Evolutionary conservation across 164 flowering plant species (phyloP).

Genomic region (Tinospora cordifolia): DNA sequence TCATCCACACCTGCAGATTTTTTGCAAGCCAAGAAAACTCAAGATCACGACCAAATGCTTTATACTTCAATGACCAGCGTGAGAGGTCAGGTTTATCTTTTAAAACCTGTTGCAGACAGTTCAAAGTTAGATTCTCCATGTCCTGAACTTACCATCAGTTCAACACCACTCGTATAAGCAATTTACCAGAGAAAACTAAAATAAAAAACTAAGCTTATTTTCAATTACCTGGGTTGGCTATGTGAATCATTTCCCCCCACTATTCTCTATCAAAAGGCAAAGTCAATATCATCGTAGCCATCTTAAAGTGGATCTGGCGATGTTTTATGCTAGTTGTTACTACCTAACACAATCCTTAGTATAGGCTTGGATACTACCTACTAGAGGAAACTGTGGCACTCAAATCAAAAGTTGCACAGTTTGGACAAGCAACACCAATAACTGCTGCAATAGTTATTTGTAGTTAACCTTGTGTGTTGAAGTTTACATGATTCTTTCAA

Average conservation of each 20-base stretch:
- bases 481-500: too few relatives aligned
- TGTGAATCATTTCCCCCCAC: too few relatives aligned
- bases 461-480: too few relatives aligned
- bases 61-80: constrained; percentile 77
- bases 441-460: neutral
- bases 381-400: neutral
- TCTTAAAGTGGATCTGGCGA: too few relatives aligned
- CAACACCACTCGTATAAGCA: neutral
- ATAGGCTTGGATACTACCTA: too few relatives aligned
- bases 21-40: constrained; percentile 89
- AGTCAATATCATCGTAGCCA: too few relatives aligned
- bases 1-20: constrained; percentile 63
- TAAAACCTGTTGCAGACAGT: constrained; percentile 36
- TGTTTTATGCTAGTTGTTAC: too few relatives aligned
- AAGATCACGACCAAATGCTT: constrained; percentile 75
- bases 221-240: too few relatives aligned
- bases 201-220: too few relatives aligned
- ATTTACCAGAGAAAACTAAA: neutral
- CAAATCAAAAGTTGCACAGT: neutral
- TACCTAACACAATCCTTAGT: too few relatives aligned
- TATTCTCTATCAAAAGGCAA: too few relatives aligned
- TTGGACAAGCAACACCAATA: neutral
- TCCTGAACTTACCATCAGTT: neutral
- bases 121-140: constrained; percentile 9
- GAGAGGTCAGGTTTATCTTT: constrained; percentile 79